Evolutionary conservation across 2,329 filamentous ascomycete genomes (phyloP).

Genomic region (Apiospora hydei): DNA sequence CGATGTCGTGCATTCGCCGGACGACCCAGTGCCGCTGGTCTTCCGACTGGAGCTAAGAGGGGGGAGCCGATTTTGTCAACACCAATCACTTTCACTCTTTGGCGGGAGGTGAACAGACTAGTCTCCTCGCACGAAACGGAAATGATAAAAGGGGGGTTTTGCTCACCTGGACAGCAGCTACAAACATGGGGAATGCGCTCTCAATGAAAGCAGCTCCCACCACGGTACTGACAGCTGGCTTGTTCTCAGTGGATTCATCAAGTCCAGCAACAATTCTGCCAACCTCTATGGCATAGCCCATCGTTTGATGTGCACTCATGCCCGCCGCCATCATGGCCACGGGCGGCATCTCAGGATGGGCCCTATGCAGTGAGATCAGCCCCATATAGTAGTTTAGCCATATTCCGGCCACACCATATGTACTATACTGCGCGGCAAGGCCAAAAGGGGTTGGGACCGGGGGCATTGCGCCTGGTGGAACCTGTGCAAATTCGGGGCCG

Average conservation of each 20-base stretch:
- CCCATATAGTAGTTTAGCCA: constrained; percentile 91
- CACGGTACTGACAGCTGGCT: constrained; percentile 73
- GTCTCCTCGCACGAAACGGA: neutral
- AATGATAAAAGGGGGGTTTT: neutral
- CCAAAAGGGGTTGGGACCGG: constrained; percentile 80
- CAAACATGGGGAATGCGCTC: constrained; percentile 82
- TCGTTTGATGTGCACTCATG: constrained; percentile 76
- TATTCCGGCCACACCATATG: constrained; percentile 84
- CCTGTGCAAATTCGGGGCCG: constrained; percentile 77
- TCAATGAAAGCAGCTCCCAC: constrained; percentile 86
- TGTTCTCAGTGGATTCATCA: constrained; percentile 59
- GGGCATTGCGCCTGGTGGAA: constrained; percentile 71
- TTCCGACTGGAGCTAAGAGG: constrained; percentile 69
- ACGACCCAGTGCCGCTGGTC: constrained; percentile 81
- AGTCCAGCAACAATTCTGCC: constrained; percentile 82
- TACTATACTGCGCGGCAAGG: constrained; percentile 79
- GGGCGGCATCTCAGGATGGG: constrained; percentile 90
- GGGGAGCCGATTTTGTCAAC: neutral
- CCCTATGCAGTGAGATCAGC: constrained; percentile 80
- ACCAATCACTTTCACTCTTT: neutral
- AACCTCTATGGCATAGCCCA: constrained; percentile 73
- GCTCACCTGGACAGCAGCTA: constrained; percentile 76
- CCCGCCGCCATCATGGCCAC: constrained; percentile 87
- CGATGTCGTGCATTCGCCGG: constrained; percentile 75
- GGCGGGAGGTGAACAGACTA: neutral